Base-by-base conservation (phyloP, 148 eudicot genomes). In the Bassia scoparia region DNA sequence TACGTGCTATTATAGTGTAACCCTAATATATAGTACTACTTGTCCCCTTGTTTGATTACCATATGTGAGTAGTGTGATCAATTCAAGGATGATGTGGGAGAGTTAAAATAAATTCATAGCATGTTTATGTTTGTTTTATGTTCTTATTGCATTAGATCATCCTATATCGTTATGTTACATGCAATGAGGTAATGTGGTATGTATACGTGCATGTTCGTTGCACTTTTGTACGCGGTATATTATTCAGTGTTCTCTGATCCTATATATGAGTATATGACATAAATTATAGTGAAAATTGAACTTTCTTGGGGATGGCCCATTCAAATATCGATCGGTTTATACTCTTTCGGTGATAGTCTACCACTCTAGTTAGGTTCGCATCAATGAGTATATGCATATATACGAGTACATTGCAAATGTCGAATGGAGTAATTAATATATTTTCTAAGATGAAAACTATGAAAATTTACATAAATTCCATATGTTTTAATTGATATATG, bases 31-130 rank as follows among this genome's bases (percentile, higher is more conserved):
- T 50, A 30, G 50, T 9, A 61, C 24, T 9, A 61, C 24, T 44
- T 72, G 48, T 60, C 16, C 69, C 68, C 46, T 62, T 74, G 77
- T 65, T 74, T 61, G 61, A 15, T 60, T 53, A 66, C 58, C 20
- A 12, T 66, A 14, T 74, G 49, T 37, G 49, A 55, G 77, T 75
- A 37, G 56, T n/a, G n/a, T n/a, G n/a, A n/a, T n/a, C n/a, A n/a
- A n/a, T n/a, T 67, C 65, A n/a, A 67, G 76, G 65, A 56, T 8
- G 44, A 26, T 43, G 54, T 65, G 71, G 33, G 24, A 52, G 21
- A 52, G 48, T 21, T 21, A 66, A 66, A 66, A 66, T 66, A 41
- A 66, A 26, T 5, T 24, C 20, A 15, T 66, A 24, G 16, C 31
- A 13, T 43, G 27, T 50, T 53, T 54, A 26, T 41, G 23, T 43